Percentiles rank a stretch among this genome's conserved stretches.
Evolutionary conservation across 2,329 filamentous ascomycete species (phyloP).

Genomic region (Colletotrichum sp.): DNA sequence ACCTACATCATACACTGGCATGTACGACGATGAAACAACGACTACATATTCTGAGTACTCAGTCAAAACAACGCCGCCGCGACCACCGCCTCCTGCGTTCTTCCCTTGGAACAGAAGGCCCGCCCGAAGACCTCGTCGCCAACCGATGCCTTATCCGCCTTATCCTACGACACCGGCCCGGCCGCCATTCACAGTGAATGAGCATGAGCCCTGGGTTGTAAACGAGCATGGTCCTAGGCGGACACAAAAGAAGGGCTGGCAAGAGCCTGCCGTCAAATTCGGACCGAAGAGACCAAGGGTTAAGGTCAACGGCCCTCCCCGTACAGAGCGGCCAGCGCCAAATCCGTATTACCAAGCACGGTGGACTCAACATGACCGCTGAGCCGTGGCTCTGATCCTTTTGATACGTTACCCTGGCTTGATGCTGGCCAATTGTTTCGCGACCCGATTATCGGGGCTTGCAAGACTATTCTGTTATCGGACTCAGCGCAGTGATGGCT

Average conservation of each 20-base stretch:
- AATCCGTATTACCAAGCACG: background rate
- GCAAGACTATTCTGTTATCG: background rate
- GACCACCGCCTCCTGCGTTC: background rate
- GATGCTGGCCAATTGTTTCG: rapidly evolving
- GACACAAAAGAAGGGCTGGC: background rate
- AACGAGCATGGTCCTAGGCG: background rate
- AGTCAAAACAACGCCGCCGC: background rate
- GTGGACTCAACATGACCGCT: background rate
- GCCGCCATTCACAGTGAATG: background rate
- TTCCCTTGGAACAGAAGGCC: background rate
- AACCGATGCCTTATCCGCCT: background rate
- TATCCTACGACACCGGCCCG: background rate
- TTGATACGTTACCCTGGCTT: background rate
- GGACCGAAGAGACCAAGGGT: background rate
- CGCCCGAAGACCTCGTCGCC: background rate
- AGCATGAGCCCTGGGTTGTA: background rate
- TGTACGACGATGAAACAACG: background rate
- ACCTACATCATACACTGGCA: background rate
- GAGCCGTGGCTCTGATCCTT: background rate
- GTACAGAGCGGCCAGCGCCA: background rate
- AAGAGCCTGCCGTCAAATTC: background rate
- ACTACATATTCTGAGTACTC: background rate
- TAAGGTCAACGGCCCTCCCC: background rate
- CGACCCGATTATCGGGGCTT: rapidly evolving
- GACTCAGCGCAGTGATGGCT: background rate